These are phyloP conservation scores for Athelia psychrophila DNA, from an alignment of 1,284 basidiomycete species.

Conservation along the genomic window DNA sequence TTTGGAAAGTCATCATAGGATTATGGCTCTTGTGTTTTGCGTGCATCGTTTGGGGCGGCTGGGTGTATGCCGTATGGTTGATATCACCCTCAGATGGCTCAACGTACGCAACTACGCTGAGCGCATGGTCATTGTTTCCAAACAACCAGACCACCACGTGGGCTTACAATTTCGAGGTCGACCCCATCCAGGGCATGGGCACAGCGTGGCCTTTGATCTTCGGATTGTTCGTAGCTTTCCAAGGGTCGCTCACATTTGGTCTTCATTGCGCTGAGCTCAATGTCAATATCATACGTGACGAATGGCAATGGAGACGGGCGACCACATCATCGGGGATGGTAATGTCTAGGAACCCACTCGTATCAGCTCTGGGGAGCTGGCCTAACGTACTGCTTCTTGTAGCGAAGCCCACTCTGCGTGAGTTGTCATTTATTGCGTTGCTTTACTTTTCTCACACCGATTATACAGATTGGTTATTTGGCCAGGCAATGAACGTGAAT, in stretches of 20 bases:
- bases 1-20: slow-evolving; percentile 15
- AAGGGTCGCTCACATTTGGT: slow-evolving; percentile 25
- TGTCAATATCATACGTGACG: slow-evolving; percentile 25
- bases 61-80: slow-evolving; percentile 5
- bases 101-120: not conserved
- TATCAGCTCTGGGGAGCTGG: slow-evolving; percentile 14
- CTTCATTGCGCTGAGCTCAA: slow-evolving; percentile 27
- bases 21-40: slow-evolving; percentile 18
- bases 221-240: slow-evolving; percentile 17
- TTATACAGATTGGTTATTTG: slow-evolving; percentile 28
- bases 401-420: not conserved
- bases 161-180: not conserved
- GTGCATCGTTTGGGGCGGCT: slow-evolving; percentile 20
- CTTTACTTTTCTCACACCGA: slow-evolving; percentile 9
- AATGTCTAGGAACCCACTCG: slow-evolving; percentile 17
- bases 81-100: not conserved
- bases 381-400: not conserved
- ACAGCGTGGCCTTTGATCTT: not conserved
- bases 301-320: slow-evolving; percentile 21
- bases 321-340: slow-evolving; percentile 10
- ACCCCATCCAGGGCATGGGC: not conserved
- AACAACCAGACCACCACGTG: not conserved
- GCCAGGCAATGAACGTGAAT: slow-evolving; percentile 20
- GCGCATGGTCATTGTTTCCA: not conserved
- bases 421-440: slow-evolving; percentile 5